Evolutionary conservation across 345 rosid species (phyloP).

Genomic region (Aquilaria malaccensis): DNA sequence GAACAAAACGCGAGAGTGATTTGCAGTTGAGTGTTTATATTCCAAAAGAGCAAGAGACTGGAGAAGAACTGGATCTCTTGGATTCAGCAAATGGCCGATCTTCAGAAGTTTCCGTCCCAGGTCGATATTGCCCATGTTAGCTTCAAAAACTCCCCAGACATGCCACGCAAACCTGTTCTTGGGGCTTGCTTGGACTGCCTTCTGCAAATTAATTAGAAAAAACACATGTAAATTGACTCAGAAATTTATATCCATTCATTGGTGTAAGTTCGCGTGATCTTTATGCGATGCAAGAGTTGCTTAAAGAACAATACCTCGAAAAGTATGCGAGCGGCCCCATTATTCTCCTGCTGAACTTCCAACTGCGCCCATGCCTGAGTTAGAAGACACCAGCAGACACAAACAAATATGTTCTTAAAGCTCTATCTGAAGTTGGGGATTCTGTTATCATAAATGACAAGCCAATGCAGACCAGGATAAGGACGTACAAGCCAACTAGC

Average conservation of each 20-base stretch:
- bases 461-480: constrained; percentile 6
- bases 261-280: background rate
- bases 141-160: constrained; percentile 91
- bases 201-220: constrained; percentile 30
- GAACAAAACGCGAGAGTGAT: constrained; percentile 64
- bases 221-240: background rate
- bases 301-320: constrained; percentile 59
- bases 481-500: constrained; percentile 98
- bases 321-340: constrained; percentile 60
- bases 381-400: constrained; percentile 10
- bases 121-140: constrained; percentile 57
- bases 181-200: constrained; percentile 94
- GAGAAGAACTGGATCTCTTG: constrained; percentile 90
- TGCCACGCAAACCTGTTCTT: constrained; percentile 98
- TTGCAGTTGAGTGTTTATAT: constrained; percentile 74
- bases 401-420: constrained; percentile 1
- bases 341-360: constrained; percentile 83
- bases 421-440: background rate
- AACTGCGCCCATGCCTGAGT: constrained; percentile 92
- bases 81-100: constrained; percentile 90
- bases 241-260: background rate
- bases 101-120: constrained; percentile 78
- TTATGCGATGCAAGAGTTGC: background rate
- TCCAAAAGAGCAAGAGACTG: constrained; percentile 92
- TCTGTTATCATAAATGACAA: background rate